Conservation (phyloP, 352 stramenopile genomes). For the Phytopythium kandeliae region DNA sequence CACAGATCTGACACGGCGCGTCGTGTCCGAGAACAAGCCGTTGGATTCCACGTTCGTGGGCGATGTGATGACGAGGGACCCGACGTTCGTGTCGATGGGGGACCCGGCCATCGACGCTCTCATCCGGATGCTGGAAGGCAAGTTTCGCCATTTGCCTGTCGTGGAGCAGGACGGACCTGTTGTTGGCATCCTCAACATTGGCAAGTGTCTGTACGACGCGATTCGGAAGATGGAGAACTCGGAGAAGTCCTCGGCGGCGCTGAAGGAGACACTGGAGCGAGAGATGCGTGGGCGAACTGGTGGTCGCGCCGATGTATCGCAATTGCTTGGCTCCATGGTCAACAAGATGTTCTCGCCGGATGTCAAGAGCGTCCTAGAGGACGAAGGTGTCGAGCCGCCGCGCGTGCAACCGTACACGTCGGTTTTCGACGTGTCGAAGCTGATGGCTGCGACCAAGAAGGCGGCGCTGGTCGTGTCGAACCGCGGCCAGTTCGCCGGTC, state of each 20-base stretch:
- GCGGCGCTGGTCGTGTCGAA: conserved; percentile 94
- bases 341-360: conserved; percentile 86
- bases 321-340: conserved; percentile 79
- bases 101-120: conserved; percentile 82
- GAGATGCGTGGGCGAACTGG: conserved; percentile 55
- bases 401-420: conserved; percentile 87
- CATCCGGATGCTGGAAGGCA: conserved; percentile 83
- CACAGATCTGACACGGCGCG: conserved; percentile 77
- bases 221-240: conserved; percentile 96
- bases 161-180: conserved; percentile 81
- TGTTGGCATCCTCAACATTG: conserved; percentile 97
- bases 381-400: conserved; percentile 69
- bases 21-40: conserved; percentile 75
- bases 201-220: conserved; percentile 98
- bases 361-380: conserved; percentile 79
- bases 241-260: conserved; percentile 65
- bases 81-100: conserved; percentile 78
- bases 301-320: conserved; percentile 31
- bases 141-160: conserved; percentile 84
- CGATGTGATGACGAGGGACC: conserved; percentile 81
- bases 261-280: conserved; percentile 74
- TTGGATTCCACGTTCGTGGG: conserved; percentile 63
- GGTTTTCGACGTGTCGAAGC: conserved; percentile 89
- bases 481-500: conserved; percentile 89
- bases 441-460: conserved; percentile 94